These are phyloP conservation scores for Entomortierella parvispora DNA, from an alignment of 192 early-diverging fungal genomes.

Conservation along the genomic window DNA sequence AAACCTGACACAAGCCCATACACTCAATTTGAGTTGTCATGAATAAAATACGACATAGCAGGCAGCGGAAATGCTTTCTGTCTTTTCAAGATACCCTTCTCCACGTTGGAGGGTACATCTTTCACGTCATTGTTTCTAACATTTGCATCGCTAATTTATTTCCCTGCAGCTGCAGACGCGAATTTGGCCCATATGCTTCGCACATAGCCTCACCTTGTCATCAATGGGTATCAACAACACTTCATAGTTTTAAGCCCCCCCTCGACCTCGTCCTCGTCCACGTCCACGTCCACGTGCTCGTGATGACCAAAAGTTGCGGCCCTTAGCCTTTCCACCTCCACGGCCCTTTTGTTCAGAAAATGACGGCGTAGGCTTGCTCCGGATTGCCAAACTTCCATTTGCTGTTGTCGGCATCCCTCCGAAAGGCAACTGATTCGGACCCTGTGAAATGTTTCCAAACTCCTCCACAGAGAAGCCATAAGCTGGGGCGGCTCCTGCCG, in stretches of 20 bases:
- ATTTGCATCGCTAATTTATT: too few species aligned
- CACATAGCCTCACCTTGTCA: too few species aligned
- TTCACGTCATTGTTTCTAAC: too few species aligned
- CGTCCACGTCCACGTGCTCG: slow-evolving; percentile 8
- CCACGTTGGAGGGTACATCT: too few species aligned
- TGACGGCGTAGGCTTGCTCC: slow-evolving; percentile 38
- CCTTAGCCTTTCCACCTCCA: neutral
- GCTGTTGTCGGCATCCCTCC: slow-evolving; percentile 21
- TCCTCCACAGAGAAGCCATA: slow-evolving; percentile 10
- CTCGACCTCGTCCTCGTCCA: slow-evolving; percentile 13
- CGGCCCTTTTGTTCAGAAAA: neutral
- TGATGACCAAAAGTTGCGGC: slow-evolving; percentile 2
- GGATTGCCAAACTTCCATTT: slow-evolving; percentile 37
- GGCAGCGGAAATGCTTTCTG: too few species aligned
- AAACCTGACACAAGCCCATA: too few species aligned
- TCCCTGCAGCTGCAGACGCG: too few species aligned
- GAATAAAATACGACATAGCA: too few species aligned
- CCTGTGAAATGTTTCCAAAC: neutral
- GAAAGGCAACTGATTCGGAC: neutral
- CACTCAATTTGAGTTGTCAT: too few species aligned
- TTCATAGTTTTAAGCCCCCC: too few species aligned
- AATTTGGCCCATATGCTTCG: too few species aligned
- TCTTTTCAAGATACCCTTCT: too few species aligned
- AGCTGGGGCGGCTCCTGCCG: neutral
- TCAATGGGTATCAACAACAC: neutral